Percentiles rank a stretch among this genome's conserved stretches.
These are phyloP conservation scores for Rauvolfia tetraphylla DNA, from an alignment of 257 asterid genomes.

Conservation along the genomic window DNA sequence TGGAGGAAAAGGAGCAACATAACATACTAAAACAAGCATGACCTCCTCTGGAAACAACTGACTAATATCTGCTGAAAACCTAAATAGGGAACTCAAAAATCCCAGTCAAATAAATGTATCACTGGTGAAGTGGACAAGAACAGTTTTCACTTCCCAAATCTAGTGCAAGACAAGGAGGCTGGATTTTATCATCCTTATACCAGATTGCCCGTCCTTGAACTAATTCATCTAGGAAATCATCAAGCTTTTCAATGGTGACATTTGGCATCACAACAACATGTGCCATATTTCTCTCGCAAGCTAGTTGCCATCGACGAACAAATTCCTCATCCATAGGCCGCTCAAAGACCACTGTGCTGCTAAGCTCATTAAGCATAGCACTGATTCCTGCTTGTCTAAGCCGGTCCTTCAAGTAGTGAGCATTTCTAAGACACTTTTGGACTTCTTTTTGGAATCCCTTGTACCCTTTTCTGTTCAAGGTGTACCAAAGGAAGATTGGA, in stretches of 20 bases:
- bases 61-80: not conserved
- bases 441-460: conserved; percentile 95
- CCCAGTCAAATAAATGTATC: not conserved
- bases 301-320: conserved; percentile 94
- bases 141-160: conserved; percentile 69
- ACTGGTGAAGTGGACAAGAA: conserved; percentile 32
- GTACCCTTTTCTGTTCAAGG: conserved; percentile 87
- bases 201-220: conserved; percentile 56
- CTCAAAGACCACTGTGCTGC: conserved; percentile 95
- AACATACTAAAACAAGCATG: not conserved
- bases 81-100: not conserved
- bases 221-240: conserved; percentile 58
- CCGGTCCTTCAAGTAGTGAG: conserved; percentile 82
- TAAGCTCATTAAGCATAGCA: conserved; percentile 90
- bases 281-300: conserved; percentile 90
- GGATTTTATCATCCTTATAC: conserved; percentile 50
- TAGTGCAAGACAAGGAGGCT: conserved; percentile 77
- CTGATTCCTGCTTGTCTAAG: conserved; percentile 70
- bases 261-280: conserved; percentile 88
- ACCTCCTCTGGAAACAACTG: not conserved
- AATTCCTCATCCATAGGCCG: conserved; percentile 85
- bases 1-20: not conserved
- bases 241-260: conserved; percentile 74
- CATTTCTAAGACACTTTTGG: conserved; percentile 85
- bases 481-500: conserved; percentile 94